Conservation (phyloP, 305 asterid genomes). For the Fraxinus platypoda region DNA sequence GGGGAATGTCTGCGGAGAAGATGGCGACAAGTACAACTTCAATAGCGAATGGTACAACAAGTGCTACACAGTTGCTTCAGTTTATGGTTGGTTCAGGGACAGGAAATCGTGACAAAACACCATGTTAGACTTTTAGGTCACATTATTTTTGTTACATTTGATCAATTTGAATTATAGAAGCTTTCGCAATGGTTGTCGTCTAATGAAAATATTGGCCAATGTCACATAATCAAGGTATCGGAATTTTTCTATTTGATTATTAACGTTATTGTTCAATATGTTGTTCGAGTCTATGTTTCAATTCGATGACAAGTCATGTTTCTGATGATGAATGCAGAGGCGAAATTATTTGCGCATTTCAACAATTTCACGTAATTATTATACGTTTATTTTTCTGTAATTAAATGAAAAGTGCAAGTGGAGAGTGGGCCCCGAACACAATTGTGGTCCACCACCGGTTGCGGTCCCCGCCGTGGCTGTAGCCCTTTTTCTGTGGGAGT, state of each 20-base stretch:
- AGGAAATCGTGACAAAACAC: conserved; percentile 27
- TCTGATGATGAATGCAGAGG: too few species aligned
- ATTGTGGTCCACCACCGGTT: neutral
- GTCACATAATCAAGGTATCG: too few species aligned
- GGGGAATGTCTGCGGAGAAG: conserved; percentile 18
- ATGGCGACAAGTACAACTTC: conserved; percentile 1
- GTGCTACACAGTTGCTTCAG: conserved; percentile 53
- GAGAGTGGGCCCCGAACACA: neutral
- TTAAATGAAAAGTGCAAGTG: neutral
- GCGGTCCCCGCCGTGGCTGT: neutral
- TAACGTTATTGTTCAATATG: too few species aligned
- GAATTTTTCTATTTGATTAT: too few species aligned
- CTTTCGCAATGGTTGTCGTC: neutral
- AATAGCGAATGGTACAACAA: conserved; percentile 11
- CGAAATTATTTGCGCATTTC: too few species aligned
- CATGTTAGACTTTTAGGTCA: conserved; percentile 26
- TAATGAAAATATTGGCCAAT: too few species aligned
- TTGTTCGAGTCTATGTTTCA: too few species aligned
- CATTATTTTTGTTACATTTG: neutral
- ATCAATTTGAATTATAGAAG: neutral
- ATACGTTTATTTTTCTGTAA: too few species aligned
- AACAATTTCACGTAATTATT: too few species aligned
- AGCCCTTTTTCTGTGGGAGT: neutral
- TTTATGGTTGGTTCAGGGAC: conserved; percentile 55
- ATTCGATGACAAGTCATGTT: too few species aligned